A percentile compares a stretch with the other conserved stretches of the same genome.
Evolutionary conservation across 2,329 filamentous ascomycete genomes (phyloP).

Genomic region (Ceratocystis albifundus): DNA sequence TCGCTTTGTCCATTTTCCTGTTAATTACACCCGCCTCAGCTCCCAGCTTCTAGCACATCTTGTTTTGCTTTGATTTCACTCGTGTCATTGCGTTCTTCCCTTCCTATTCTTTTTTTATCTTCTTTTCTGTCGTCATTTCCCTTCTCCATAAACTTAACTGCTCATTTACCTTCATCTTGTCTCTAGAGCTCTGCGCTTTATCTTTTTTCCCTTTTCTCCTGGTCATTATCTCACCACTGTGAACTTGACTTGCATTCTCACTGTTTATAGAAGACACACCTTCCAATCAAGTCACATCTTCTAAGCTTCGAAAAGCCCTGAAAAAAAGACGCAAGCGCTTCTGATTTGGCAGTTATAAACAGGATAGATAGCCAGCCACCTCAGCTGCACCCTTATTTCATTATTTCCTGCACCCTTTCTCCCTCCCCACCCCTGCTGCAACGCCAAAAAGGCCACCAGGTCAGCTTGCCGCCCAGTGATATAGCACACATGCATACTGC

Average conservation of each 20-base stretch:
- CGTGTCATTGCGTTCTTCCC: neutral
- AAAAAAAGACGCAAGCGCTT: slow-evolving; percentile 12
- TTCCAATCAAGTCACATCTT: slow-evolving; percentile 1
- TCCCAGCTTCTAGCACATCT: slow-evolving; percentile 12
- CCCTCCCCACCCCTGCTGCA: slow-evolving; percentile 8
- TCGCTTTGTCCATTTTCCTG: slow-evolving; percentile 15
- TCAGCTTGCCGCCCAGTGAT: neutral
- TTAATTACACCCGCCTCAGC: slow-evolving; percentile 10
- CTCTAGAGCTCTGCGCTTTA: neutral
- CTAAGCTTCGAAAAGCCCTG: slow-evolving; percentile 5
- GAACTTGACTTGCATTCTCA: slow-evolving; percentile 10
- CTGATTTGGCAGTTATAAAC: slow-evolving; percentile 1
- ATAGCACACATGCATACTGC: slow-evolving; percentile 11
- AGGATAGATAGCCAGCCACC: neutral
- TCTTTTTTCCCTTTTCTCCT: neutral
- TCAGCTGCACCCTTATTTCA: slow-evolving; percentile 11
- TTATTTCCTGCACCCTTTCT: neutral
- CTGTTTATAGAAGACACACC: slow-evolving; percentile 15
- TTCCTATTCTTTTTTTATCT: neutral
- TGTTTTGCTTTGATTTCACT: slow-evolving; percentile 16
- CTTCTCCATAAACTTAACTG: neutral
- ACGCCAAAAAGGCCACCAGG: neutral
- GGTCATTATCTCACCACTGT: neutral
- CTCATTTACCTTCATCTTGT: neutral
- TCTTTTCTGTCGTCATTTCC: neutral